Evolutionary conservation across 441 rosid species (phyloP).

Genomic region (Croton setiger): DNA sequence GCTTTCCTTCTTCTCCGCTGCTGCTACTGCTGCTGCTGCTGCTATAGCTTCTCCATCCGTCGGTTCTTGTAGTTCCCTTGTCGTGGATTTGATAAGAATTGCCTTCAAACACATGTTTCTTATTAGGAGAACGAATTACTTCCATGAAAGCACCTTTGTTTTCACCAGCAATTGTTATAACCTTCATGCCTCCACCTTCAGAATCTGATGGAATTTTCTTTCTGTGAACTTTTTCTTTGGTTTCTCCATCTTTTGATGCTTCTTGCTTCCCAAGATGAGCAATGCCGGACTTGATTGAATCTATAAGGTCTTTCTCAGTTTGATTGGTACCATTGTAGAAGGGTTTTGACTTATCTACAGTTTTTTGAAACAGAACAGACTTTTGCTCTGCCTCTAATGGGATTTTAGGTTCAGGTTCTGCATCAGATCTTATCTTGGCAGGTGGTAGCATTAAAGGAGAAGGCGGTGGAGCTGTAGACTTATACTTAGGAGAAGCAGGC

Average conservation of each 20-base stretch:
- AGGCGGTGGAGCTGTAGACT: slow-evolving; percentile 47
- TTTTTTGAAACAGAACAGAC: slow-evolving; percentile 58
- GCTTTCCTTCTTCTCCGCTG: slow-evolving; percentile 42
- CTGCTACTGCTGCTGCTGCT: slow-evolving; percentile 31
- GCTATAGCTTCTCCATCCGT: slow-evolving; percentile 31
- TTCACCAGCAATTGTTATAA: slow-evolving; percentile 73
- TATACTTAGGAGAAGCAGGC: slow-evolving; percentile 39
- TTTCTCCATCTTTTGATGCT: slow-evolving; percentile 16
- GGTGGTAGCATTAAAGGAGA: slow-evolving; percentile 74
- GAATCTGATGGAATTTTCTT: slow-evolving; percentile 40
- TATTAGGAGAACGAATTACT: slow-evolving; percentile 40
- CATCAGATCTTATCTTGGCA: slow-evolving; percentile 40
- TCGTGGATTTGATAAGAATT: slow-evolving; percentile 25
- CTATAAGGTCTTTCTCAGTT: slow-evolving; percentile 16
- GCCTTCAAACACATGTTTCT: slow-evolving; percentile 28
- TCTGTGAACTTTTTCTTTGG: slow-evolving; percentile 20
- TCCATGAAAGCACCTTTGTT: slow-evolving; percentile 91
- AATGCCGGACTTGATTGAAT: slow-evolving; percentile 18
- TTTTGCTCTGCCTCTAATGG: slow-evolving; percentile 62
- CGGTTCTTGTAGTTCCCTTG: slow-evolving; percentile 24
- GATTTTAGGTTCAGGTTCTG: slow-evolving; percentile 36
- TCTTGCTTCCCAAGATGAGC: slow-evolving; percentile 25
- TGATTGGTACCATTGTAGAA: slow-evolving; percentile 1
- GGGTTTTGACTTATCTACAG: slow-evolving; percentile 29
- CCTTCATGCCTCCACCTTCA: slow-evolving; percentile 37